A percentile compares a stretch with the other conserved stretches of the same genome.
phyloP scores from a whole-genome alignment of 495 filamentous ascomycete species.

The Penicilliopsis zonata region DNA sequence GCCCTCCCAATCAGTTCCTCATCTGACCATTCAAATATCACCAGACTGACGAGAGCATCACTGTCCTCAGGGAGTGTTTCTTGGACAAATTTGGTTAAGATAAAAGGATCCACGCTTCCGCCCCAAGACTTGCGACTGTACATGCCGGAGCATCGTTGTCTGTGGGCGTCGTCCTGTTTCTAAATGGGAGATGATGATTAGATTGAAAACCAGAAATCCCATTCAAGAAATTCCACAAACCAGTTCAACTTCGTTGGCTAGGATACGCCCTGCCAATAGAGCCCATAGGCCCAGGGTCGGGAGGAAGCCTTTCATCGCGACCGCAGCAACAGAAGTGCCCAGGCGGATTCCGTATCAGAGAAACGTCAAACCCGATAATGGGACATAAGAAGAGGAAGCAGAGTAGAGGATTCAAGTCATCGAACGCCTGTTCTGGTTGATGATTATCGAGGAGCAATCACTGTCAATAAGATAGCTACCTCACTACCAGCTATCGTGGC shows the following conservation, averaged over 20 bases:
- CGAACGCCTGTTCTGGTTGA: neutral
- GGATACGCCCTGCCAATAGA: slow-evolving; percentile 37
- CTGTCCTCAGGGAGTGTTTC: slow-evolving; percentile 37
- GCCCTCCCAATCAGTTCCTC: slow-evolving; percentile 58
- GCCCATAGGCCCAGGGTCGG: slow-evolving; percentile 36
- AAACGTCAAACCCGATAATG: neutral
- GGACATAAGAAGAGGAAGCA: slow-evolving; percentile 1
- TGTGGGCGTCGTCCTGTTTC: slow-evolving; percentile 64
- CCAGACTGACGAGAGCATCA: slow-evolving; percentile 69
- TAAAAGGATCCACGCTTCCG: slow-evolving; percentile 77
- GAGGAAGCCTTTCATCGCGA: slow-evolving; percentile 43
- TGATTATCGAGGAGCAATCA: neutral
- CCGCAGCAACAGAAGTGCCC: slow-evolving; percentile 11
- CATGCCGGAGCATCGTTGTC: slow-evolving; percentile 93
- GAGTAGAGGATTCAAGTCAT: neutral
- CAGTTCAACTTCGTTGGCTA: slow-evolving; percentile 52
- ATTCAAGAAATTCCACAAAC: slow-evolving; percentile 25
- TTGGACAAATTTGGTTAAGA: slow-evolving; percentile 69
- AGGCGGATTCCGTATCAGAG: slow-evolving; percentile 11
- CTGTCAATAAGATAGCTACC: no score
- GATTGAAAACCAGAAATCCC: neutral
- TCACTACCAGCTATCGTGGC: slow-evolving; percentile 1
- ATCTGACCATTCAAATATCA: slow-evolving; percentile 93
- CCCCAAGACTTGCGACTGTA: slow-evolving; percentile 87
- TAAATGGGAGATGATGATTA: slow-evolving; percentile 14